Conservation (phyloP, 768 basidiomycete species). For the Leucocoprinus leucothites region DNA sequence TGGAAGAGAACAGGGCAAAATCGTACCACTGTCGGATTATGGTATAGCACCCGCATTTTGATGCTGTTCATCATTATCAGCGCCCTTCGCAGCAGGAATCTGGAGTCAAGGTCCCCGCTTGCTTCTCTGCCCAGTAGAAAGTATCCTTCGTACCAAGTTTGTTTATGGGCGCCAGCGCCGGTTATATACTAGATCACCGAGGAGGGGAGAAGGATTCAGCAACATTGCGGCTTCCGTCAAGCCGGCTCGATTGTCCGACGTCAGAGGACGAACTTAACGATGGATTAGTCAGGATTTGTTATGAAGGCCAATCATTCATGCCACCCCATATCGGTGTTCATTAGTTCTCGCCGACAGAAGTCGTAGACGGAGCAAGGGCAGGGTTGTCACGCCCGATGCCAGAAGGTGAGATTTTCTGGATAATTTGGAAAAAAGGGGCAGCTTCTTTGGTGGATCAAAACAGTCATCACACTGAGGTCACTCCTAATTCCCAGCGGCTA, state of each 20-base stretch:
- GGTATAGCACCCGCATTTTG: neutral
- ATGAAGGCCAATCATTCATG: neutral
- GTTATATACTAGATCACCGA: neutral
- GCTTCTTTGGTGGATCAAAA: conserved; percentile 6
- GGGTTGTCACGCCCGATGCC: neutral
- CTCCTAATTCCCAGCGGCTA: too few species aligned
- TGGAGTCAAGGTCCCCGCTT: neutral
- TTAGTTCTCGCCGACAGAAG: neutral
- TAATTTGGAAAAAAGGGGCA: neutral
- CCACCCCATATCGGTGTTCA: neutral
- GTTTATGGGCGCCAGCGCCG: neutral
- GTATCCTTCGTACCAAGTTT: neutral
- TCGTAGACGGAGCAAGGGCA: neutral
- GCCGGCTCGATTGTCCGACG: neutral
- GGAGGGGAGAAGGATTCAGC: neutral
- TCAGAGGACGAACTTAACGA: neutral
- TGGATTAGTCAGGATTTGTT: neutral
- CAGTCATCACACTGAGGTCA: neutral
- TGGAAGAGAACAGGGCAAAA: too few species aligned
- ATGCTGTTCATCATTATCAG: neutral
- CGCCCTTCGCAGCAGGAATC: neutral
- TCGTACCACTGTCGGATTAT: neutral
- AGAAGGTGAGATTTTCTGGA: neutral
- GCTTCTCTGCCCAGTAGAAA: neutral
- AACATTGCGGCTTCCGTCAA: neutral